These are phyloP conservation scores for Magnolia officinalis DNA, from an alignment of 164 flowering plant genomes.

Conservation along the genomic window DNA sequence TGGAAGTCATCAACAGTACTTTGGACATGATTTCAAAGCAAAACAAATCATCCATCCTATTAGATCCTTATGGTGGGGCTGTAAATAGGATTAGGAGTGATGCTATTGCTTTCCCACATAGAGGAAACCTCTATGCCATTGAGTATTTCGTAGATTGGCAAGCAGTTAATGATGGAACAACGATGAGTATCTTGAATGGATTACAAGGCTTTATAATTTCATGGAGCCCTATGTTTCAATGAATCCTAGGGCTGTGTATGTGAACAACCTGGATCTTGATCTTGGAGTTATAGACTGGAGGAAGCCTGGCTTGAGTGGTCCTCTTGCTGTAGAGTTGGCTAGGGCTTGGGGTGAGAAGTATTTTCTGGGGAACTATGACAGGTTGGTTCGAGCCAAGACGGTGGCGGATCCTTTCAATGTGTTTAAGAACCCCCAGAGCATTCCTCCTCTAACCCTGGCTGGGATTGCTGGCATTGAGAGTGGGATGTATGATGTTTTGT, in stretches of 20 bases:
- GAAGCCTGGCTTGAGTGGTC: neutral
- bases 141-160: slow-evolving; percentile 25
- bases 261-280: slow-evolving; percentile 30
- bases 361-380: slow-evolving; percentile 44
- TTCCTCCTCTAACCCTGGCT: slow-evolving; percentile 34
- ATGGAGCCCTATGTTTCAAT: slow-evolving; percentile 23
- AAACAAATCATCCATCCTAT: slow-evolving; percentile 17
- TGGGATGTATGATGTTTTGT: too few species aligned
- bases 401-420: slow-evolving; percentile 42
- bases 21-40: slow-evolving; percentile 13
- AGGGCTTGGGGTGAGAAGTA: slow-evolving; percentile 62
- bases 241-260: slow-evolving; percentile 21
- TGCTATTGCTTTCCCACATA: slow-evolving; percentile 22
- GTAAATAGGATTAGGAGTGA: slow-evolving; percentile 11
- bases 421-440: slow-evolving; percentile 46
- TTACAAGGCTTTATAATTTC: slow-evolving; percentile 14
- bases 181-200: slow-evolving; percentile 11
- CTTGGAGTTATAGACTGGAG: slow-evolving; percentile 10
- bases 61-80: slow-evolving; percentile 28
- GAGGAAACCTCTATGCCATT: slow-evolving; percentile 23
- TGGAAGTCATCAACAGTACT: slow-evolving; percentile 5
- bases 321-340: slow-evolving; percentile 18
- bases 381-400: slow-evolving; percentile 47
- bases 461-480: too few species aligned
- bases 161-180: slow-evolving; percentile 7